phyloP scores from a whole-genome alignment of 768 basidiomycete species.

The Mycena metata region DNA sequence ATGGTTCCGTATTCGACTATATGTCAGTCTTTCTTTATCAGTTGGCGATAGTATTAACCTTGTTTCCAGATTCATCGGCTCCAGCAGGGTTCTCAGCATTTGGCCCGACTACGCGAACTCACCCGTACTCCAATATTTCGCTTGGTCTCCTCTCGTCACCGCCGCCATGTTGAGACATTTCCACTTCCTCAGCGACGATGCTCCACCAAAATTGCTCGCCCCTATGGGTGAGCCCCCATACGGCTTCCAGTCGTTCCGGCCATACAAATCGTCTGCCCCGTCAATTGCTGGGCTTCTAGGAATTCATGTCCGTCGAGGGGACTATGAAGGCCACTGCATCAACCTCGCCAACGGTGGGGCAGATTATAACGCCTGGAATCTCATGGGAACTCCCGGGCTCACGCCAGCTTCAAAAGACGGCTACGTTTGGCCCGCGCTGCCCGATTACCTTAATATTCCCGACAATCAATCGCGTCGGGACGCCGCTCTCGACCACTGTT shows the following conservation, averaged over 20 bases:
- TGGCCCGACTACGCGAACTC: slow-evolving; percentile 25
- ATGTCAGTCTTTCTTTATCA: neutral
- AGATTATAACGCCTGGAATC: slow-evolving; percentile 60
- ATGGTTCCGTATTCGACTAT: slow-evolving; percentile 13
- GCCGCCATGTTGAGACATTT: slow-evolving; percentile 18
- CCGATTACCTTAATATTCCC: slow-evolving; percentile 40
- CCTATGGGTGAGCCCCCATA: slow-evolving; percentile 2
- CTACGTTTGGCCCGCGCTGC: slow-evolving; percentile 54
- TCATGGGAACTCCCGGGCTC: slow-evolving; percentile 43
- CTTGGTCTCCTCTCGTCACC: slow-evolving; percentile 32
- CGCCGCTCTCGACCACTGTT: slow-evolving; percentile 55
- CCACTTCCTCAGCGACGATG: neutral
- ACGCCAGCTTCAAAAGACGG: slow-evolving; percentile 28
- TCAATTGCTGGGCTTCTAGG: slow-evolving; percentile 57
- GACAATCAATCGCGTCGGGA: slow-evolving; percentile 40
- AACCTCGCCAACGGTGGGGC: slow-evolving; percentile 49
- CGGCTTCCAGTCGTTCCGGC: slow-evolving; percentile 14
- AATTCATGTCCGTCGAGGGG: slow-evolving; percentile 65
- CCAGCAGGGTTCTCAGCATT: slow-evolving; percentile 2
- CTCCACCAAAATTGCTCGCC: neutral
- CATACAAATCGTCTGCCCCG: slow-evolving; percentile 4
- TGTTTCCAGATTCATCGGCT: slow-evolving; percentile 15
- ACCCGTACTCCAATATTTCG: slow-evolving; percentile 24
- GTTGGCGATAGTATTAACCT: neutral
- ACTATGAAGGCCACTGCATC: slow-evolving; percentile 59